Percentiles rank a stretch among this genome's conserved stretches.
Evolutionary conservation across 1,284 basidiomycete species (phyloP).

Genomic region (Stereum hirsutum): DNA sequence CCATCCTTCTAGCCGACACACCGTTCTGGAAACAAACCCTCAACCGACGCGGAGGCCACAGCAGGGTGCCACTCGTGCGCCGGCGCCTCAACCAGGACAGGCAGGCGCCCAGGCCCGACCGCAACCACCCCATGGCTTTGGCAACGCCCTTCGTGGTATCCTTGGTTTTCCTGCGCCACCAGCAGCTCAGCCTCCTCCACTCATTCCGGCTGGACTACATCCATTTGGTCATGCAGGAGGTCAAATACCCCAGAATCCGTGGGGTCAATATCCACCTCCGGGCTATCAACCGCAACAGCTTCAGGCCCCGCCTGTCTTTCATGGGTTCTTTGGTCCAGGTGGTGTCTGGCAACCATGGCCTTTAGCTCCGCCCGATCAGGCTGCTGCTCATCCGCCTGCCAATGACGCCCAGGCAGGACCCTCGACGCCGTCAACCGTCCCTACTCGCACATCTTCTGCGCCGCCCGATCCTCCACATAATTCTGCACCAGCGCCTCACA

Average conservation of each 20-base stretch:
- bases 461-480: background rate
- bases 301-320: slow-evolving; percentile 22
- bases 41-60: slow-evolving; percentile 20
- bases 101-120: slow-evolving; percentile 1
- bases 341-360: slow-evolving; percentile 59
- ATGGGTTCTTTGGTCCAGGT: slow-evolving; percentile 53
- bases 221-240: slow-evolving; percentile 9
- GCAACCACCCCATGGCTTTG: no score
- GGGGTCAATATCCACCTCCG: slow-evolving; percentile 1
- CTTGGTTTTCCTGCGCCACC: background rate
- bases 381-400: slow-evolving; percentile 7
- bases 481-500: slow-evolving; percentile 4
- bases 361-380: slow-evolving; percentile 14
- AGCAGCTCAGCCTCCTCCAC: slow-evolving; percentile 10
- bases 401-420: slow-evolving; percentile 8
- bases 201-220: slow-evolving; percentile 9
- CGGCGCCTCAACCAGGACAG: slow-evolving; percentile 25
- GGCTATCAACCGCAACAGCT: slow-evolving; percentile 16
- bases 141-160: no score
- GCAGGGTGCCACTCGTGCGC: slow-evolving; percentile 19
- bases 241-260: slow-evolving; percentile 2
- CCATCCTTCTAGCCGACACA: slow-evolving; percentile 56
- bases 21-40: slow-evolving; percentile 59
- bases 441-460: background rate
- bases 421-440: slow-evolving; percentile 1